A percentile compares a stretch with the other conserved stretches of the same genome.
Conservation (phyloP, 805 yeast genomes). For the Spencermartinsiella europaea region DNA sequence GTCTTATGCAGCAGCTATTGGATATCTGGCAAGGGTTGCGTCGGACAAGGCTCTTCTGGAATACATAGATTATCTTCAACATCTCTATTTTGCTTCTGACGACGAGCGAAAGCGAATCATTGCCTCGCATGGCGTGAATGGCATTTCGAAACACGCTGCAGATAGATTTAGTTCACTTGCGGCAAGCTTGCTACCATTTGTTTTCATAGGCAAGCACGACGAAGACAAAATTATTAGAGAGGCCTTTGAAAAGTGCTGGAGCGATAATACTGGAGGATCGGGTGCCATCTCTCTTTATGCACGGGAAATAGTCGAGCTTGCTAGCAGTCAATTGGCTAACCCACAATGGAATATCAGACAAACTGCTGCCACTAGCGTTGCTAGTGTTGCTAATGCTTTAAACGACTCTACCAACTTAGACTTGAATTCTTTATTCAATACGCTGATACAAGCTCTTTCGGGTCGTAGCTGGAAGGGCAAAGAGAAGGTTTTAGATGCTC, state of each 20-base stretch:
- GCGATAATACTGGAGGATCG: conserved; percentile 69
- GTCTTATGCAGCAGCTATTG: conserved; percentile 76
- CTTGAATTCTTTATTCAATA: conserved; percentile 40
- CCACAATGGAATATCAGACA: conserved; percentile 56
- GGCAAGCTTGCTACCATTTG: conserved; percentile 65
- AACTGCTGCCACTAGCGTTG: conserved; percentile 51
- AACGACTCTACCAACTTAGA: conserved; percentile 17
- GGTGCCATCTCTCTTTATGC: conserved; percentile 67
- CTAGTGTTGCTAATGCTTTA: conserved; percentile 10
- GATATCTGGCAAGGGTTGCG: conserved; percentile 66
- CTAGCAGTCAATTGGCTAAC: conserved; percentile 48
- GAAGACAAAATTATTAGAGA: conserved; percentile 40
- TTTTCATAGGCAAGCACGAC: conserved; percentile 75
- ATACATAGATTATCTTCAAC: conserved; percentile 47
- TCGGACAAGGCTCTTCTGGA: conserved; percentile 46
- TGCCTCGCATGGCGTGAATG: conserved; percentile 58
- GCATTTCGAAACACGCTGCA: conserved; percentile 62
- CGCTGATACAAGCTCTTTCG: conserved; percentile 53
- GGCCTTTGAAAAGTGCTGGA: conserved; percentile 65
- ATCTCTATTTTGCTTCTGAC: conserved; percentile 56
- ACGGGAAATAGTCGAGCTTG: conserved; percentile 56
- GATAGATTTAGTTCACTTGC: conserved; percentile 61
- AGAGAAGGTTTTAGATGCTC: conserved; percentile 65
- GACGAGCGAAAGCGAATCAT: conserved; percentile 43
- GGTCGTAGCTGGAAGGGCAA: conserved; percentile 91